Evolutionary conservation across 164 flowering plant species (phyloP).

Genomic region (Annona cherimola): DNA sequence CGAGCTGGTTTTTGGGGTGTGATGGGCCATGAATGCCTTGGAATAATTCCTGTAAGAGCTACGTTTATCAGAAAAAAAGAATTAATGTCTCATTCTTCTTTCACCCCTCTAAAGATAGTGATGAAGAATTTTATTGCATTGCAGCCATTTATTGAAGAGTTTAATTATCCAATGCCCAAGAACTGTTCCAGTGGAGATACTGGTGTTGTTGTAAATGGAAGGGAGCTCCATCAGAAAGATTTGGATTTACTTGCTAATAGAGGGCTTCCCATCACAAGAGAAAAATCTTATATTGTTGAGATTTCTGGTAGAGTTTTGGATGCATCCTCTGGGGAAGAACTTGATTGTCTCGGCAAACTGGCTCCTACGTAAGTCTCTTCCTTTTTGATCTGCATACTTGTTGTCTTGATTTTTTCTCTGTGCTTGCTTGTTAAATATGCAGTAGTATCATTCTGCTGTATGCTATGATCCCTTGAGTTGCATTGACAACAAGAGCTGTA

Average conservation of each 20-base stretch:
- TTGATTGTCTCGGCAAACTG: conserved; percentile 81
- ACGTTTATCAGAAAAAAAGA: background rate
- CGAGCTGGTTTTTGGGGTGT: conserved; percentile 98
- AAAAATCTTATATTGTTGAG: conserved; percentile 64
- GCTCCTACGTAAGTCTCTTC: conserved; percentile 83
- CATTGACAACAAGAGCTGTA: background rate
- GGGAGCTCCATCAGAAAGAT: conserved; percentile 89
- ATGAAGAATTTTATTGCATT: conserved; percentile 14
- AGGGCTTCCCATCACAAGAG: conserved; percentile 67
- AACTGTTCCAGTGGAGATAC: conserved; percentile 80
- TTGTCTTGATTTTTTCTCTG: background rate
- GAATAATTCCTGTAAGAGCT: conserved; percentile 78
- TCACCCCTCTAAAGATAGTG: background rate
- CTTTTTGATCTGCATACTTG: background rate
- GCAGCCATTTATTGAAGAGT: conserved; percentile 92
- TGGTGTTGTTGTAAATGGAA: conserved; percentile 77
- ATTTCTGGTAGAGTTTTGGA: conserved; percentile 78
- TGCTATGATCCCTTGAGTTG: background rate
- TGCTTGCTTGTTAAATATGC: background rate
- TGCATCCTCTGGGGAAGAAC: conserved; percentile 71
- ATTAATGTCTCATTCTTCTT: background rate
- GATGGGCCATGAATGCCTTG: conserved; percentile 80
- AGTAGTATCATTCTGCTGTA: background rate
- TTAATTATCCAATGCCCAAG: conserved; percentile 63
- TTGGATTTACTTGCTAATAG: conserved; percentile 71